Conservation (phyloP, 805 yeast genomes). For the Debaryomyces maramus region DNA sequence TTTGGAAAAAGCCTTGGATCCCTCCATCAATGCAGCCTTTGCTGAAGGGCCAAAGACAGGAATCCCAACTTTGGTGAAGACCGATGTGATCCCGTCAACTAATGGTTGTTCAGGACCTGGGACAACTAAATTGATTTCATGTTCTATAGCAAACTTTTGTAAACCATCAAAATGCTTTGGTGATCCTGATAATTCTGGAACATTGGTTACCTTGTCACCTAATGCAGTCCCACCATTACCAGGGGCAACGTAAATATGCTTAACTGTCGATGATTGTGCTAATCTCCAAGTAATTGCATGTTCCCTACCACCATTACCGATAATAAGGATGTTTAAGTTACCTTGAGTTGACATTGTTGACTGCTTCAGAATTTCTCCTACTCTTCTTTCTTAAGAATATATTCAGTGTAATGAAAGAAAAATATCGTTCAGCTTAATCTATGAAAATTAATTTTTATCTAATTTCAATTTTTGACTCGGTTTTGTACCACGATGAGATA, state of each 20-base stretch:
- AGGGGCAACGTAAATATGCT: slow-evolving; percentile 84
- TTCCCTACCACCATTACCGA: slow-evolving; percentile 99
- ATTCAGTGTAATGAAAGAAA: neutral
- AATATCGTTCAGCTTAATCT: neutral
- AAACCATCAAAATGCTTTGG: slow-evolving; percentile 68
- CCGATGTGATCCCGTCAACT: slow-evolving; percentile 84
- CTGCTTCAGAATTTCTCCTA: neutral
- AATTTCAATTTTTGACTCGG: neutral
- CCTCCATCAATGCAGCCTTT: slow-evolving; percentile 92
- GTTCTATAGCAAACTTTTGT: slow-evolving; percentile 69
- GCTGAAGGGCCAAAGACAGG: slow-evolving; percentile 97
- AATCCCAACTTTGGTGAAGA: slow-evolving; percentile 78
- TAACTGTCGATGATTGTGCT: slow-evolving; percentile 71
- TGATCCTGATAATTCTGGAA: slow-evolving; percentile 61
- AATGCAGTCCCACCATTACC: slow-evolving; percentile 92
- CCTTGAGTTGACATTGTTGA: slow-evolving; percentile 10
- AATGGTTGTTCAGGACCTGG: slow-evolving; percentile 99
- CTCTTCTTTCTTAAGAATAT: slow-evolving; percentile 1
- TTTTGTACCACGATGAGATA: slow-evolving; percentile 1
- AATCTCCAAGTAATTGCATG: slow-evolving; percentile 95
- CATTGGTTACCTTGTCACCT: slow-evolving; percentile 60
- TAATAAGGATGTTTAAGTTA: slow-evolving; percentile 63
- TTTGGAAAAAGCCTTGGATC: slow-evolving; percentile 92
- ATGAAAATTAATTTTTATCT: neutral
- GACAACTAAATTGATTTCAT: slow-evolving; percentile 70